Conservation (phyloP, 164 flowering plant genomes). For the Dillenia turbinata region DNA sequence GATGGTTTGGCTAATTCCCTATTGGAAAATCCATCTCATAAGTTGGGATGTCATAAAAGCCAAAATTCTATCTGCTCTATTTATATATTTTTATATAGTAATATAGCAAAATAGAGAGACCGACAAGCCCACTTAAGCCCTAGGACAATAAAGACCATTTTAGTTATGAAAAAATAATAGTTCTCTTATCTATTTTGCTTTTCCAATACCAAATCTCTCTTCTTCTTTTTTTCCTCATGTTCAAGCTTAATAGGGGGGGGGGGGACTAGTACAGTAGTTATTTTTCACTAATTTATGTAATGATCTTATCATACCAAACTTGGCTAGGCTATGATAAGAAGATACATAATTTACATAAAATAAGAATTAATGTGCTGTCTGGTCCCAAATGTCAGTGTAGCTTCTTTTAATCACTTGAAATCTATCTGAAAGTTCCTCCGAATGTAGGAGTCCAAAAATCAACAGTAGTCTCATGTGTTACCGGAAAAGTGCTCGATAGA, state of each 20-base stretch:
- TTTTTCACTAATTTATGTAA: neutral
- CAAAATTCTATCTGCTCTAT: neutral
- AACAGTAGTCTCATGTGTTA: conserved; percentile 48
- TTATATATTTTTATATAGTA: too few relatives aligned
- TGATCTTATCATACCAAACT: conserved; percentile 28
- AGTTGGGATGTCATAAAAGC: too few relatives aligned
- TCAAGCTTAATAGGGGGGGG: neutral
- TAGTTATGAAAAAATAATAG: too few relatives aligned
- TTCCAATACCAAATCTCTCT: too few relatives aligned
- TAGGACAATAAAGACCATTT: too few relatives aligned
- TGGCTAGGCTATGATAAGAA: conserved; percentile 26
- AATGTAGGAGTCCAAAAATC: conserved; percentile 78
- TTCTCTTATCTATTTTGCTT: too few relatives aligned
- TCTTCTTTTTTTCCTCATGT: conserved; percentile 7
- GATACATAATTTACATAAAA: too few relatives aligned
- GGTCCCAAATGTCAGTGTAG: neutral
- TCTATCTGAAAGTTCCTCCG: conserved; percentile 66
- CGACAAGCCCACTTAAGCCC: too few relatives aligned
- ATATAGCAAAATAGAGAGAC: too few relatives aligned
- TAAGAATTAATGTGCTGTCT: too few relatives aligned
- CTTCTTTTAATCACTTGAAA: neutral
- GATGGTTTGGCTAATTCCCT: too few relatives aligned
- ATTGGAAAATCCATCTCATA: too few relatives aligned
- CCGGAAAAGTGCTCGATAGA: conserved; percentile 61
- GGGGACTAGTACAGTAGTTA: conserved; percentile 2